These are phyloP conservation scores for Cordyceps farinosa DNA, from an alignment of 2,329 filamentous ascomycete species.

Conservation along the genomic window DNA sequence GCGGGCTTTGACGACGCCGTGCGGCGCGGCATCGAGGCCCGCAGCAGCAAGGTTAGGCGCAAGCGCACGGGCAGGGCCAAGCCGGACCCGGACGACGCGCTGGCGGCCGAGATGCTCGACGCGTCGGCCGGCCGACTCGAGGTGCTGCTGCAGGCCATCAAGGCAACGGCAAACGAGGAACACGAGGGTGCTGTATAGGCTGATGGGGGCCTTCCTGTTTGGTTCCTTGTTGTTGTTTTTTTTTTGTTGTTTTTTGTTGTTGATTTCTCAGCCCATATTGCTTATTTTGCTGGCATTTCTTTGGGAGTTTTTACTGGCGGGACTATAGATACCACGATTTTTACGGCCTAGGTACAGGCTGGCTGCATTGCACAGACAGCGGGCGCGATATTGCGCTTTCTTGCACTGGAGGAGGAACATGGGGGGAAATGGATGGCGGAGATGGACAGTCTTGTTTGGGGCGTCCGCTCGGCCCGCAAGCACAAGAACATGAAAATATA, in stretches of 20 bases:
- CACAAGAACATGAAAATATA: not conserved
- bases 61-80: slow-evolving; percentile 35
- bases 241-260: not conserved
- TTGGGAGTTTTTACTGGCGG: not conserved
- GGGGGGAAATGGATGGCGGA: not conserved
- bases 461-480: not conserved
- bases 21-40: slow-evolving; percentile 45
- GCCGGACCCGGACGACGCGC: slow-evolving; percentile 35
- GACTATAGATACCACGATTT: slow-evolving; percentile 10
- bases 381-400: not conserved
- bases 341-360: not conserved
- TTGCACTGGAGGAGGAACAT: too few relatives aligned
- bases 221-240: not conserved
- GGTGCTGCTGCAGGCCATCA: slow-evolving; percentile 36
- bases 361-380: not conserved
- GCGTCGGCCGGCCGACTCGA: slow-evolving; percentile 43
- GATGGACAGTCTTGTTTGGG: slow-evolving; percentile 8
- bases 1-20: slow-evolving; percentile 37
- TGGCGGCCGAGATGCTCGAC: slow-evolving; percentile 42
- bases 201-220: not conserved
- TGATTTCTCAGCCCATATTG: too few relatives aligned
- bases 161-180: slow-evolving; percentile 22
- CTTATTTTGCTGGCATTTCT: not conserved
- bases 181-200: slow-evolving; percentile 13
- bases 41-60: slow-evolving; percentile 44